Base-by-base conservation (phyloP, 352 stramenopile species). In the Phytophthora syringae region DNA sequence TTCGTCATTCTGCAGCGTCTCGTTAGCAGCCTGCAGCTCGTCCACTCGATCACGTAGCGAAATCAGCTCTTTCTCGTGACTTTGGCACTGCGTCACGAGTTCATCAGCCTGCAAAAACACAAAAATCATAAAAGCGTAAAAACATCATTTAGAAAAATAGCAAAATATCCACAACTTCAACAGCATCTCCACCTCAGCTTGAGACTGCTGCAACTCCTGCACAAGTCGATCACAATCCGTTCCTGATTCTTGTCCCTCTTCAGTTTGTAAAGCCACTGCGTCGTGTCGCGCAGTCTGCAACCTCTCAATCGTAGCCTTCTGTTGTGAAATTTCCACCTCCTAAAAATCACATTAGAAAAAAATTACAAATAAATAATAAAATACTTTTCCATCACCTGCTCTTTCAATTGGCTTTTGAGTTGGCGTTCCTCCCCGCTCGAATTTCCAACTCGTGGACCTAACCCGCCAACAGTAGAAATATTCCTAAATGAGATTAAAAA, bases 171-270 rank as follows among this genome's bases (percentile, higher is more conserved):
- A 32, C 12, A 28, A 25, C 1, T 48, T 22, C 28, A 45, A 40
- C 16, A 52, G 7, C 2, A 27, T 36, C 7, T 50, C 44, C 53
- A 92, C 83, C 59, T 92, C 73, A 20, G 54, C 52, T 49, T 92
- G 81, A 5, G 76, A 70, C 25, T 81, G 71, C 32, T 88, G 77
- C 20, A 90, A 64, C 37, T 90, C 74, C 6, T 74, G 67, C 2
- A 77, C 70, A 0, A 92, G 76, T 54, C 27, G 21, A 28, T 67
- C 43, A 52, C 40, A 10, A 43, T 62, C 52, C 43, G 40, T 40
- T 24, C 40, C n/a, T 36, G 36, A 36, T 2, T 47, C 32, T 22
- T 55, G 12, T 20, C 32, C 73, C 11, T 68, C 52, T 37, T 68
- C 44, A 27, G 27, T 16, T 9, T 64, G 53, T n/a, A 57, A 22